A percentile compares a stretch with the other conserved stretches of the same genome.
Conservation (phyloP, 1,139 yeast species). For the Protomyces macrosporus region DNA sequence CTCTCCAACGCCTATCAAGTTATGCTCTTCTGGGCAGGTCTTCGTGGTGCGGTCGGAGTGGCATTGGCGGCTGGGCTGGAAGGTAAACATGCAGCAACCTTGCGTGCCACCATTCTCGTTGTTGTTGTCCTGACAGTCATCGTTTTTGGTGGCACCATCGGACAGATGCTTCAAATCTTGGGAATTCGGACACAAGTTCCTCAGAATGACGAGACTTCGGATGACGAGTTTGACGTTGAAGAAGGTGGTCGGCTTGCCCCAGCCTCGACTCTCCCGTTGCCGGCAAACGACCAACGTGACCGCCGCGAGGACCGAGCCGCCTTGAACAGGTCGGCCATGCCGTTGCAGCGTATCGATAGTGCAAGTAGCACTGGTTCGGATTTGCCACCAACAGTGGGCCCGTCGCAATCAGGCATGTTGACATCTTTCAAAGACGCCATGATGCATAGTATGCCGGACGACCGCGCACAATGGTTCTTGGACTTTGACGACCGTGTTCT, state of each 20-base stretch:
- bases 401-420: slow-evolving; percentile 21
- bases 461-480: slow-evolving; percentile 60
- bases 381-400: slow-evolving; percentile 27
- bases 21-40: slow-evolving; percentile 99
- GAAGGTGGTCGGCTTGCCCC: slow-evolving; percentile 42
- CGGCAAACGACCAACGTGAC: slow-evolving; percentile 3
- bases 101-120: slow-evolving; percentile 89
- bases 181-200: slow-evolving; percentile 89
- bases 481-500: slow-evolving; percentile 91
- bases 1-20: slow-evolving; percentile 93
- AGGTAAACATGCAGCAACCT: slow-evolving; percentile 85
- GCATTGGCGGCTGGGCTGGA: slow-evolving; percentile 96
- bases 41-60: slow-evolving; percentile 98
- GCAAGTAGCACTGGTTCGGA: slow-evolving; percentile 27
- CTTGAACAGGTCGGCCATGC: not conserved
- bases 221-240: slow-evolving; percentile 84
- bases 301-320: slow-evolving; percentile 14
- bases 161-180: slow-evolving; percentile 91
- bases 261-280: not conserved
- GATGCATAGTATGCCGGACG: slow-evolving; percentile 25
- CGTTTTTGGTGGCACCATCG: slow-evolving; percentile 96
- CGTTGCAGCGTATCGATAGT: slow-evolving; percentile 18
- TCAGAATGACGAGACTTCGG: slow-evolving; percentile 69
- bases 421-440: slow-evolving; percentile 29
- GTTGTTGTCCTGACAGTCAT: slow-evolving; percentile 95